Conservation (phyloP, 2,329 filamentous ascomycete species). For the Dryadomyces quercus-mongolicae region DNA sequence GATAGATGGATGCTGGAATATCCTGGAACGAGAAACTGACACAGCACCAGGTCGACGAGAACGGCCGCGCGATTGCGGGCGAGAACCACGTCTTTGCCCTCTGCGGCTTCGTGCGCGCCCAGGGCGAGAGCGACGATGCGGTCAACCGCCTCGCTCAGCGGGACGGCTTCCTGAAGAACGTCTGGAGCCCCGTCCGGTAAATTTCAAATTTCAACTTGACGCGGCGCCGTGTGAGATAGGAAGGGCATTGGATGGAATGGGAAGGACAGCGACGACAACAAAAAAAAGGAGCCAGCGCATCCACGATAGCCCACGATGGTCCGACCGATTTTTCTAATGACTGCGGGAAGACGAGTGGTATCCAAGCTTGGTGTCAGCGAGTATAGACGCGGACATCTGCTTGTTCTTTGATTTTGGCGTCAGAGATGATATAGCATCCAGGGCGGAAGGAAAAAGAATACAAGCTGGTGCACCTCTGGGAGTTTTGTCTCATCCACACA, state of each 20-base stretch:
- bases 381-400: neutral
- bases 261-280: neutral
- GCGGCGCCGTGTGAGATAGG: neutral
- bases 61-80: conserved; percentile 82
- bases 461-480: neutral
- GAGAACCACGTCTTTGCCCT: conserved; percentile 97
- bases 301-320: neutral
- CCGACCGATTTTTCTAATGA: neutral
- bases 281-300: neutral
- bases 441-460: neutral
- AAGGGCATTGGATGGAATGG: neutral
- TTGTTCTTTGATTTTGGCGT: neutral
- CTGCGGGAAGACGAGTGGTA: neutral
- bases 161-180: conserved; percentile 92
- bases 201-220: conserved; percentile 9
- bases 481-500: neutral
- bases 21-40: neutral
- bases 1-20: neutral
- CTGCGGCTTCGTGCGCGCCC: conserved; percentile 92
- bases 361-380: neutral
- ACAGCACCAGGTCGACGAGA: conserved; percentile 67
- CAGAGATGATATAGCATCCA: neutral
- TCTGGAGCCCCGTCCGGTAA: conserved; percentile 73
- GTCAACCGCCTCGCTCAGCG: conserved; percentile 92
- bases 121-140: conserved; percentile 95